Evolutionary conservation across 164 flowering plant genomes (phyloP), one percentile per base, ranked within the genome.

Genomic region (Magnolia officinalis): DNA sequence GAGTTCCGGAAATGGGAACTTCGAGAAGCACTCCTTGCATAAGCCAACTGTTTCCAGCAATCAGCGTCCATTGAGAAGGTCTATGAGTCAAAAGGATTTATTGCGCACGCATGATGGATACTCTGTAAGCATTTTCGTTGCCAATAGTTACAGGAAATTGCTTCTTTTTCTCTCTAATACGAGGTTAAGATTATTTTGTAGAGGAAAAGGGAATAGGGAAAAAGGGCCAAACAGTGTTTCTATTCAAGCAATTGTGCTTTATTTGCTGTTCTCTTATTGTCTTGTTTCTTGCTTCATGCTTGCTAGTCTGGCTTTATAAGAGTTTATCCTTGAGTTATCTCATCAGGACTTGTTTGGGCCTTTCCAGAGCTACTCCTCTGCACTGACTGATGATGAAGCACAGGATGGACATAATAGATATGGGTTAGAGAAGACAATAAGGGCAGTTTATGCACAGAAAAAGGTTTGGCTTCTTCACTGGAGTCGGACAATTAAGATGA

Each of bases 311-410:
- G 61, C 18, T 55, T 55, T 21, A 7, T 26, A 29, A 20, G 49
- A 73, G 50, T 52, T 73, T 18, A 37, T 37, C 8, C 16, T 71
- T 63, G 75, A 69, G 68, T 20, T 10, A 71, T 49, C 8, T 65
- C 75, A 71, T 31, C 11, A 51, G 23, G 13, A 14, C 31, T 67
- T 63, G n/a, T 37, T 78, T 63, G 37, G 45, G 70, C n/a, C 14
- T 67, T 75, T 75, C 64, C 92, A 96, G 98, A 94, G 97, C 81
- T 92, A 88, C 31, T 92, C 98, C 58, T 96, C 98, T 67, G 87
- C 90, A 8, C 79, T 94, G 64, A 96, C 98, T 66, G 99, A 96
- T 85, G 99, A 94, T 84, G 98, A 93, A 80, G 85, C 82, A 16
- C 85, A 69, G 74, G 93, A 89, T 83, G 76, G 79, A 78, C 75